Percentiles rank a stretch among this genome's conserved stretches.
phyloP scores from a whole-genome alignment of 805 yeast genomes.

The Schwanniomyces polymorphus region DNA sequence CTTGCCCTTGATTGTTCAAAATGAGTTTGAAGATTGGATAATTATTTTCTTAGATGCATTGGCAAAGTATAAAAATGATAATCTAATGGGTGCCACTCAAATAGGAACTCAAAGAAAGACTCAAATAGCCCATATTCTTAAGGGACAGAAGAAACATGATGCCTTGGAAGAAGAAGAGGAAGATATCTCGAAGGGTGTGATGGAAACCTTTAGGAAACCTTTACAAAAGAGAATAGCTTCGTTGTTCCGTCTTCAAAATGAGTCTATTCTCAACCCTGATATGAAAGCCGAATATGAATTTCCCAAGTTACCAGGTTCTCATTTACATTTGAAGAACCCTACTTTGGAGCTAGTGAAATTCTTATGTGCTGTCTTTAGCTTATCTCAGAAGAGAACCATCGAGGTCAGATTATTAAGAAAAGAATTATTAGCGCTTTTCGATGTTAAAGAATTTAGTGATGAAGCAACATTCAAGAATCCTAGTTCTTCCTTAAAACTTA shows the following conservation, averaged over 20 bases:
- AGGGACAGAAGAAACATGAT: constrained; percentile 39
- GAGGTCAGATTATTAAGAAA: constrained; percentile 77
- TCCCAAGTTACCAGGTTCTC: constrained; percentile 78
- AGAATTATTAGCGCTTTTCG: constrained; percentile 70
- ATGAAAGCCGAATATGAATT: constrained; percentile 65
- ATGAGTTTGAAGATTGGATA: constrained; percentile 88
- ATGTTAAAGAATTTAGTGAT: constrained; percentile 79
- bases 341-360: constrained; percentile 76
- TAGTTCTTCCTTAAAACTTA: constrained; percentile 62
- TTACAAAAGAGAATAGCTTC: constrained; percentile 65
- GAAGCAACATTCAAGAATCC: constrained; percentile 77
- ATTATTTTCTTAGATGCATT: constrained; percentile 71
- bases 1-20: constrained; percentile 71
- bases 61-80: constrained; percentile 51
- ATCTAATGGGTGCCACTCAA: constrained; percentile 35
- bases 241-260: constrained; percentile 68
- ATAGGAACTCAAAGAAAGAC: constrained; percentile 61
- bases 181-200: constrained; percentile 39
- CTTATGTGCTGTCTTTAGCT: constrained; percentile 67
- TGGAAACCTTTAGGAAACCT: constrained; percentile 57
- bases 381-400: constrained; percentile 62
- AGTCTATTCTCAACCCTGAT: constrained; percentile 66
- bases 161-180: constrained; percentile 34
- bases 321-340: constrained; percentile 61
- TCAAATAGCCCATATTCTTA: constrained; percentile 58